phyloP scores from a whole-genome alignment of 352 stramenopile species.

The Phytophthora podocarpi region DNA sequence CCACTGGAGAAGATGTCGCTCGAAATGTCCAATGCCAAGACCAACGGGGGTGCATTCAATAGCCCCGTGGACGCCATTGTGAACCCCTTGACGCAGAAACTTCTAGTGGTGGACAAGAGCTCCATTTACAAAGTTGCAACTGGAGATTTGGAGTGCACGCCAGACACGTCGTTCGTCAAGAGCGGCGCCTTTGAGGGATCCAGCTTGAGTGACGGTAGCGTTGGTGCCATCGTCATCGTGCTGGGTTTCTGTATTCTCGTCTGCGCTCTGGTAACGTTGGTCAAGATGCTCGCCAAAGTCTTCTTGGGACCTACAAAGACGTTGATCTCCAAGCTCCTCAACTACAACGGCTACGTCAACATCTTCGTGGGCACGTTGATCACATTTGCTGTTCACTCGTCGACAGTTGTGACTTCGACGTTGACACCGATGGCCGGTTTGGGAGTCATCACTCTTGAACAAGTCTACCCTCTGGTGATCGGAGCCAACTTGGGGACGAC shows the following conservation, averaged over 20 bases:
- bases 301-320: conserved; percentile 85
- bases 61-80: conserved; percentile 53
- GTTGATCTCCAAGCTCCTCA: conserved; percentile 88
- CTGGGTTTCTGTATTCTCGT: conserved; percentile 59
- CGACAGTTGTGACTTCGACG: conserved; percentile 90
- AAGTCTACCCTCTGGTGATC: conserved; percentile 91
- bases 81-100: conserved; percentile 37
- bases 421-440: conserved; percentile 91
- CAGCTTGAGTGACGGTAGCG: conserved; percentile 42
- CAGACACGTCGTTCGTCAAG: conserved; percentile 40
- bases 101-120: conserved; percentile 48
- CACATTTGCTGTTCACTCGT: conserved; percentile 91
- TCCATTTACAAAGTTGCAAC: conserved; percentile 43
- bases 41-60: conserved; percentile 40
- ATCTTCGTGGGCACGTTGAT: conserved; percentile 86
- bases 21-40: conserved; percentile 43
- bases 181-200: conserved; percentile 40
- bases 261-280: conserved; percentile 48
- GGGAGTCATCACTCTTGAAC: conserved; percentile 86
- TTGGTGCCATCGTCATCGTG: conserved; percentile 51
- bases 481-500: conserved; percentile 94
- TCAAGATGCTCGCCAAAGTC: conserved; percentile 62
- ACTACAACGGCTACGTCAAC: conserved; percentile 90
- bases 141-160: conserved; percentile 33
- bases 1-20: conserved; percentile 67